These are phyloP conservation scores for Cucurbita maxima DNA, from an alignment of 306 rosid genomes.

Conservation along the genomic window DNA sequence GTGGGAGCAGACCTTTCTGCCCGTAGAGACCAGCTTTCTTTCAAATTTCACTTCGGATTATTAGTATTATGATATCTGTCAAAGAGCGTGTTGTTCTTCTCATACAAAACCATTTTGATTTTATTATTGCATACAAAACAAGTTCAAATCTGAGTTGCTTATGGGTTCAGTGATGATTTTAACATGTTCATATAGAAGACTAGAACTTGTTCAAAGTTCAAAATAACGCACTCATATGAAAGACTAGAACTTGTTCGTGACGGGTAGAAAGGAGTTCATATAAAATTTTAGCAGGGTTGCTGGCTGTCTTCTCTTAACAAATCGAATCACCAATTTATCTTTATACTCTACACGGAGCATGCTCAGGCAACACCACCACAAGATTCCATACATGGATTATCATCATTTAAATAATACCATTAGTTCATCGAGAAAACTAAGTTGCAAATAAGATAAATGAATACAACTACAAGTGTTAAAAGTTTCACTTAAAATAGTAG, in stretches of 20 bases:
- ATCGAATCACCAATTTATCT: not conserved
- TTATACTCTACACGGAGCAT: not conserved
- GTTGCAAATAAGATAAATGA: not conserved
- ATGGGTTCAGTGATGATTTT: too few relatives aligned
- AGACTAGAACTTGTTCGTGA: too few relatives aligned
- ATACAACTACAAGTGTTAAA: not conserved
- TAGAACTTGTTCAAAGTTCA: not conserved
- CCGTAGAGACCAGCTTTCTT: conserved; percentile 10
- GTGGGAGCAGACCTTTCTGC: conserved; percentile 51
- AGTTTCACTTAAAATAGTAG: not conserved
- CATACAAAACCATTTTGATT: not conserved
- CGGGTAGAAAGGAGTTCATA: too few relatives aligned
- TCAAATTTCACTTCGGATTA: too few relatives aligned
- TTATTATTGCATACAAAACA: not conserved
- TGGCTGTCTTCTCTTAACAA: not conserved
- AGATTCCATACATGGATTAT: not conserved
- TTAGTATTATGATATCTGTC: too few relatives aligned
- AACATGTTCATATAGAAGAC: too few relatives aligned
- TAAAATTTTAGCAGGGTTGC: too few relatives aligned
- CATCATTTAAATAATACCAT: not conserved
- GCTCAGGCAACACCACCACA: not conserved
- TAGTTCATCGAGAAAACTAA: not conserved
- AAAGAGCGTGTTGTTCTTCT: not conserved
- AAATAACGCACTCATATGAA: not conserved
- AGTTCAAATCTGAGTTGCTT: too few relatives aligned